These are phyloP conservation scores for Dactylellina leptospora DNA, from an alignment of 2,329 filamentous ascomycete species.

Conservation along the genomic window DNA sequence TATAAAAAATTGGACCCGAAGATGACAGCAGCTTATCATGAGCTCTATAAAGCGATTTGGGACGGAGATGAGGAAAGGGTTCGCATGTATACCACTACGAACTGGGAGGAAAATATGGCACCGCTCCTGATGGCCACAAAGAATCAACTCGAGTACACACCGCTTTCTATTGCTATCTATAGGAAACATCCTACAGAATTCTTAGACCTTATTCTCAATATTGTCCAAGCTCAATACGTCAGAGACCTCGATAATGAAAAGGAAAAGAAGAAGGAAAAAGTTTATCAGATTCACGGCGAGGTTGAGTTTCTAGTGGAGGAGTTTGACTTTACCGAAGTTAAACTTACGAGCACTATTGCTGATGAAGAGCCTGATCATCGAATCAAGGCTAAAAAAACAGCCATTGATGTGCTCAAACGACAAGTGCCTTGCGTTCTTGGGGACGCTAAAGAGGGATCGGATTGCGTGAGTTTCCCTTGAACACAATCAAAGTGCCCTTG, in stretches of 20 bases:
- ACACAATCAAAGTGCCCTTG: no score
- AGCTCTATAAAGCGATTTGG: conserved; percentile 75
- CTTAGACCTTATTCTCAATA: conserved; percentile 74
- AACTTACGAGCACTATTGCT: conserved; percentile 58
- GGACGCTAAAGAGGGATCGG: conserved; percentile 53
- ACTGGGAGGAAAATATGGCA: conserved; percentile 67
- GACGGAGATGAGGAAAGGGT: conserved; percentile 64
- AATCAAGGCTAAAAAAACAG: conserved; percentile 10
- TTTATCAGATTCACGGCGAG: conserved; percentile 52
- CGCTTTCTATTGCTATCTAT: conserved; percentile 73
- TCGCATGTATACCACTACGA: conserved; percentile 15
- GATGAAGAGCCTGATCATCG: conserved; percentile 5
- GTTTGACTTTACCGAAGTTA: conserved; percentile 19
- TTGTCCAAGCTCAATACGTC: conserved; percentile 74
- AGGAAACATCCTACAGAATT: conserved; percentile 64
- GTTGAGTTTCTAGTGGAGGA: conserved; percentile 59
- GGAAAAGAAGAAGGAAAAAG: conserved; percentile 56
- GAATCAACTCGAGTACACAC: conserved; percentile 64
- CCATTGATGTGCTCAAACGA: not conserved
- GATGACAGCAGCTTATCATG: not conserved
- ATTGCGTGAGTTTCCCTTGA: no score
- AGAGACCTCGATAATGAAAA: conserved; percentile 66
- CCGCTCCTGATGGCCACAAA: conserved; percentile 68
- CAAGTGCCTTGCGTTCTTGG: conserved; percentile 51
- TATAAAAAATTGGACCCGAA: conserved; percentile 42